These are phyloP conservation scores for Colletotrichum tropicale DNA, from an alignment of 2,329 filamentous ascomycete genomes.

Conservation along the genomic window DNA sequence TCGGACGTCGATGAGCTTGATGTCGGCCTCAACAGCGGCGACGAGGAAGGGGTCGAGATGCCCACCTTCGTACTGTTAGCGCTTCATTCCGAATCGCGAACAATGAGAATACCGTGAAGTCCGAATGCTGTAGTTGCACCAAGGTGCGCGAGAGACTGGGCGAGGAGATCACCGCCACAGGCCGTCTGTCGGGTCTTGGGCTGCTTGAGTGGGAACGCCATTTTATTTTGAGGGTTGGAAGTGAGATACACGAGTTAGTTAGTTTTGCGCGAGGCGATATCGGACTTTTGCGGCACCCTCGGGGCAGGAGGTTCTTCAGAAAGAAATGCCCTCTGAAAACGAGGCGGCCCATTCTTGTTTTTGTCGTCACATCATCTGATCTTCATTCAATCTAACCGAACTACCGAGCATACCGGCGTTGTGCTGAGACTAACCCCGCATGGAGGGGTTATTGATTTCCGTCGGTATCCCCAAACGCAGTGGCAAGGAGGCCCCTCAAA, in stretches of 20 bases:
- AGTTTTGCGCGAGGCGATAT: neutral
- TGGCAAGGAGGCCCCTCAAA: neutral
- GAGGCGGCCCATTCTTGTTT: neutral
- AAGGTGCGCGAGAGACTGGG: neutral
- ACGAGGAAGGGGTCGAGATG: slow-evolving; percentile 8
- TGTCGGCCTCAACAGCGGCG: slow-evolving; percentile 4
- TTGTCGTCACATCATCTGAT: neutral
- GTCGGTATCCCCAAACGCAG: neutral
- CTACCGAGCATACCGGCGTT: neutral
- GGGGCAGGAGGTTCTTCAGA: neutral
- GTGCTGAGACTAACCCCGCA: neutral
- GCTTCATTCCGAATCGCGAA: neutral
- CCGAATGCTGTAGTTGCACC: neutral
- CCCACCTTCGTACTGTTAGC: neutral
- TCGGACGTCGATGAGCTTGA: slow-evolving; percentile 6
- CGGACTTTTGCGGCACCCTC: neutral
- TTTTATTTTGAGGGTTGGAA: neutral
- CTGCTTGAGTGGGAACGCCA: neutral
- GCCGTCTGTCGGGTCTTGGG: neutral
- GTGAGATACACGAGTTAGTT: neutral
- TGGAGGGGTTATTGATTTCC: neutral
- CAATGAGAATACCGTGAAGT: neutral
- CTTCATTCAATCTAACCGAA: neutral
- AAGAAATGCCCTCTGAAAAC: neutral
- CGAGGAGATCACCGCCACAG: slow-evolving; percentile 1